A percentile compares a stretch with the other conserved stretches of the same genome.
Conservation (phyloP, 2,329 filamentous ascomycete genomes). For the Diaporthe sp. region DNA sequence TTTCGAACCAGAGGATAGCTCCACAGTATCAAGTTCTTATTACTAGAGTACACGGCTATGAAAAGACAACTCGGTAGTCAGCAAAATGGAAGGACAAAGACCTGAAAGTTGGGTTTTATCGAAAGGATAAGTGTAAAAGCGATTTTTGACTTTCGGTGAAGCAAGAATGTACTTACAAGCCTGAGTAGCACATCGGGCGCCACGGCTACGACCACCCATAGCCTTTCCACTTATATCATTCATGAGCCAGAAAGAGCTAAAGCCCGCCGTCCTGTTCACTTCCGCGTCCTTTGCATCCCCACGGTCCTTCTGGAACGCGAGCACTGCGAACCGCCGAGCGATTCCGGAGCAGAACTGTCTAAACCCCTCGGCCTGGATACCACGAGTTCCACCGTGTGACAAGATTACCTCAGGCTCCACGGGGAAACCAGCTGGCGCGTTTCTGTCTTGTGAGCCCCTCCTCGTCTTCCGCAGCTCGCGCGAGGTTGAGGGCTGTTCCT, state of each 20-base stretch:
- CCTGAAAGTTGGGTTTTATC: not conserved
- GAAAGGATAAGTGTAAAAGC: not conserved
- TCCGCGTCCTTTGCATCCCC: not conserved
- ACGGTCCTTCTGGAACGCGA: not conserved
- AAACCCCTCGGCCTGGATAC: not conserved
- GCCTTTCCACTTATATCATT: not conserved
- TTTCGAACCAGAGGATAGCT: not conserved
- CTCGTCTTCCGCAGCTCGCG: not conserved
- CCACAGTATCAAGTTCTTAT: not conserved
- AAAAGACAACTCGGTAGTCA: not conserved
- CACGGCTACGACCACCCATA: slow-evolving; percentile 6
- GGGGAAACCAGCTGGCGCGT: not conserved
- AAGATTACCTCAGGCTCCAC: not conserved
- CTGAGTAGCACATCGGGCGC: not conserved
- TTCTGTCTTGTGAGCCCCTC: not conserved
- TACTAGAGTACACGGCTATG: not conserved
- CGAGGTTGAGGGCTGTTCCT: not conserved
- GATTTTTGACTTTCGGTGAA: not conserved
- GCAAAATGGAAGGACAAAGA: not conserved
- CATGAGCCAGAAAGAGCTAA: not conserved
- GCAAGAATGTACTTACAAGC: not conserved
- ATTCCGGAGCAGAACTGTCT: not conserved
- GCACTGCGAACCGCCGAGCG: not conserved
- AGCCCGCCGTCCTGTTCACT: not conserved
- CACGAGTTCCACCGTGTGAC: not conserved